Percentiles rank a stretch among this genome's conserved stretches.
These are phyloP conservation scores for Lecanoromycetidae sp. DNA, from an alignment of 2,329 filamentous ascomycete genomes.

Conservation along the genomic window DNA sequence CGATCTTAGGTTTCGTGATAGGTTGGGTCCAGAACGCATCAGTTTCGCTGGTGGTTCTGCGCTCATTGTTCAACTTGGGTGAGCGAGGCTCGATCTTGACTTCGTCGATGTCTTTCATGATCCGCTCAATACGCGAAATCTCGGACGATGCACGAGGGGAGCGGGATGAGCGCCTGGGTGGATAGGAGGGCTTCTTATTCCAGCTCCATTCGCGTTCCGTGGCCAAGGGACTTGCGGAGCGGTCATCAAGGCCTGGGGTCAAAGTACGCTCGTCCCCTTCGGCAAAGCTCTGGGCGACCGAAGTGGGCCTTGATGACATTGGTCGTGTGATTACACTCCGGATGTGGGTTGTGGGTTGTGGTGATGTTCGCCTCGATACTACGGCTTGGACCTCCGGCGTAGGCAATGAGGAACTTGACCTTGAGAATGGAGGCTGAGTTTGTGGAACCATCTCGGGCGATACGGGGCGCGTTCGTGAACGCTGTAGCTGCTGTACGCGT, in stretches of 20 bases:
- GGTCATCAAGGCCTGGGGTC: conserved; percentile 1
- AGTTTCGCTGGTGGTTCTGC: neutral
- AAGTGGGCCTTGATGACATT: no score
- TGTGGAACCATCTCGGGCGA: no score
- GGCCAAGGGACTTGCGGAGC: neutral
- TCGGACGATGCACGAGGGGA: conserved; percentile 5
- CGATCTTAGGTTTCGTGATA: neutral
- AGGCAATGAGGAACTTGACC: no score
- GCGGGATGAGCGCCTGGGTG: conserved; percentile 1
- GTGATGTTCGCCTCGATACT: neutral
- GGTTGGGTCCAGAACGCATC: neutral
- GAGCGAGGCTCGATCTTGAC: neutral
- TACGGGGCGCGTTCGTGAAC: no score
- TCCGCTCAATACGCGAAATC: conserved; percentile 11
- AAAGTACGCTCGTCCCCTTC: conserved; percentile 1
- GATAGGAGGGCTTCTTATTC: conserved; percentile 1
- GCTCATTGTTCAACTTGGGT: neutral
- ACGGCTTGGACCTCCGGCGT: no score
- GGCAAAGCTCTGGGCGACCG: conserved; percentile 1
- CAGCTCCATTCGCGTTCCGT: conserved; percentile 9
- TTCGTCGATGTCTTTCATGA: conserved; percentile 12
- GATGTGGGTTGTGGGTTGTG: no score
- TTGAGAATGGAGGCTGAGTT: no score
- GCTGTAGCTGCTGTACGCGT: no score
- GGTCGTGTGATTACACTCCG: no score